These are phyloP conservation scores for Brassica carinata DNA, from an alignment of 345 rosid species.

Conservation along the genomic window DNA sequence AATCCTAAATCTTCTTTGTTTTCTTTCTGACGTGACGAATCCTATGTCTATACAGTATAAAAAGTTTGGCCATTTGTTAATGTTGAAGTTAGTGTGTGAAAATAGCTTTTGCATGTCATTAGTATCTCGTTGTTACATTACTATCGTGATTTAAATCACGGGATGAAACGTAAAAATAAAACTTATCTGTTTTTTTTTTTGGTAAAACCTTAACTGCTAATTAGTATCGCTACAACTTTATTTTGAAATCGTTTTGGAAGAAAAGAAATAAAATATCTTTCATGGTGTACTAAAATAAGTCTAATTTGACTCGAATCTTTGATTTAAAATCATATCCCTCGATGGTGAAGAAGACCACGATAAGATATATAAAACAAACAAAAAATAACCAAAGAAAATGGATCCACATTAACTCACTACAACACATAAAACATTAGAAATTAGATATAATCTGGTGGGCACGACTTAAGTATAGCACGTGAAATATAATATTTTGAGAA, in stretches of 20 bases:
- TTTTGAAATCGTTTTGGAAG: slow-evolving; percentile 21
- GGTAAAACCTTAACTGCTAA: neutral
- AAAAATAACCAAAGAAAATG: neutral
- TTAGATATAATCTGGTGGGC: slow-evolving; percentile 33
- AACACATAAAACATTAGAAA: slow-evolving; percentile 11
- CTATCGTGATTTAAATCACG: neutral
- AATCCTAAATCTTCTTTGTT: slow-evolving; percentile 7
- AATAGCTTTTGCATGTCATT: neutral
- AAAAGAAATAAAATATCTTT: slow-evolving; percentile 7
- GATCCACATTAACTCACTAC: slow-evolving; percentile 31
- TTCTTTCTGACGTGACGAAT: neutral
- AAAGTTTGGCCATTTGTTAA: neutral
- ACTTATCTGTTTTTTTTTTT: too few relatives aligned
- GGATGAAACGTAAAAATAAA: neutral
- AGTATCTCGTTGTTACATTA: neutral
- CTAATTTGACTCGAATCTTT: slow-evolving; percentile 31
- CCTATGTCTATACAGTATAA: slow-evolving; percentile 5
- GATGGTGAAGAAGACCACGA: slow-evolving; percentile 27
- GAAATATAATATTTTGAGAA: slow-evolving; percentile 28
- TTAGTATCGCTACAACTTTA: slow-evolving; percentile 8
- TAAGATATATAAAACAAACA: neutral
- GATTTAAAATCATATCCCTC: slow-evolving; percentile 33
- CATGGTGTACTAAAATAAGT: slow-evolving; percentile 15
- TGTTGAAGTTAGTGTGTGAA: neutral
- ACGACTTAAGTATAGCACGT: slow-evolving; percentile 40